Conservation (phyloP, 1,139 yeast species). For the Chernovozyma aurita region DNA sequence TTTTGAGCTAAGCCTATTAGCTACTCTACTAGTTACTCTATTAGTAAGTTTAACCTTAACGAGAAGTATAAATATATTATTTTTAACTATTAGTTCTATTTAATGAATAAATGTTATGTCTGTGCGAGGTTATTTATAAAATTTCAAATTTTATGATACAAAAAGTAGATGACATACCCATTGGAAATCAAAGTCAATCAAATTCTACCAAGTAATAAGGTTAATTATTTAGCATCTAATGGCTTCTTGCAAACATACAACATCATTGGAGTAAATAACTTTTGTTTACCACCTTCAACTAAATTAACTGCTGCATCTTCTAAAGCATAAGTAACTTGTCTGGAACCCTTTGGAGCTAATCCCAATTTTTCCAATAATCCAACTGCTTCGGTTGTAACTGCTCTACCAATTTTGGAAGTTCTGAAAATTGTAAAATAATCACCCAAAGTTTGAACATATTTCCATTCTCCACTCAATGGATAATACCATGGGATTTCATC, state of each 20-base stretch:
- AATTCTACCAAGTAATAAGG: too few species aligned
- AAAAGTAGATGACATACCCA: too few species aligned
- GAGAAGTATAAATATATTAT: too few species aligned
- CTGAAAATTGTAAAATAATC: conserved; percentile 86
- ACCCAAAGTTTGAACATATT: conserved; percentile 70
- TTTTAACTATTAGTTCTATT: too few species aligned
- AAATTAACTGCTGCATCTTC: conserved; percentile 97
- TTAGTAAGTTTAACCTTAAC: too few species aligned
- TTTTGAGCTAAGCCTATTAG: too few species aligned
- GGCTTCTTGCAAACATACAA: conserved; percentile 86
- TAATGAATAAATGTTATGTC: too few species aligned
- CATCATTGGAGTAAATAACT: conserved; percentile 96
- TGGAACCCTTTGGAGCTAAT: conserved; percentile 90
- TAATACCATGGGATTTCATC: conserved; percentile 97
- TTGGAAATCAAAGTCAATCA: too few species aligned
- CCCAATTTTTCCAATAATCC: conserved; percentile 79
- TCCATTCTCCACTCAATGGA: conserved; percentile 93
- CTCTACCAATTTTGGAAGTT: conserved; percentile 84
- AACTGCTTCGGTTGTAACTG: conserved; percentile 74
- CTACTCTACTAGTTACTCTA: too few species aligned
- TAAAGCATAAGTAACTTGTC: conserved; percentile 83
- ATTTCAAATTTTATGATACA: too few species aligned
- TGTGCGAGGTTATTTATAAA: too few species aligned
- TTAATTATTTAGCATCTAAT: conserved; percentile 13
- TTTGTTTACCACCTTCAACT: conserved; percentile 87